These are phyloP conservation scores for Colletotrichum spinosum DNA, from an alignment of 2,329 filamentous ascomycete species.

Conservation along the genomic window DNA sequence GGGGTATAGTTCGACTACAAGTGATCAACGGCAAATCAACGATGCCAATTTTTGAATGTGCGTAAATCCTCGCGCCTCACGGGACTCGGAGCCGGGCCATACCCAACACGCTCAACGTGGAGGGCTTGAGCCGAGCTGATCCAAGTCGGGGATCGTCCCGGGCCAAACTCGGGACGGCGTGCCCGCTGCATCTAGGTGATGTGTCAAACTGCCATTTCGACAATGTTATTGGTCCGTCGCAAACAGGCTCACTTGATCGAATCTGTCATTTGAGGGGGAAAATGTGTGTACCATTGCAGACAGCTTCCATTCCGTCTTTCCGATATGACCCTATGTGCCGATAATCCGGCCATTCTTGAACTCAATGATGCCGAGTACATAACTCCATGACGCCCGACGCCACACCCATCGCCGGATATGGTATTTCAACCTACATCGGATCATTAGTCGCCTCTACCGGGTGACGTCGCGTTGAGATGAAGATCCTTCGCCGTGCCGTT, in stretches of 20 bases:
- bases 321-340: constrained; percentile 4
- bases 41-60: constrained; percentile 8
- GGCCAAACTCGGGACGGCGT: not conserved
- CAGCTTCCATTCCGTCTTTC: constrained; percentile 4
- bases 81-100: no score
- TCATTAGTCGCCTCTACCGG: constrained; percentile 8
- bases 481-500: constrained; percentile 8
- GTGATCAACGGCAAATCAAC: not conserved
- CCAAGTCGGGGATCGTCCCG: not conserved
- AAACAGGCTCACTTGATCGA: not conserved
- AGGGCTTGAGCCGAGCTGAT: not conserved
- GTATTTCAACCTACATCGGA: constrained; percentile 22
- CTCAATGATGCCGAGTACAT: constrained; percentile 12
- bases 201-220: constrained; percentile 3
- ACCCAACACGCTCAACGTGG: not conserved
- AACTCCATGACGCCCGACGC: constrained; percentile 32
- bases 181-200: not conserved
- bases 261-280: not conserved
- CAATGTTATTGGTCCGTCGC: not conserved
- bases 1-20: not conserved
- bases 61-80: not conserved
- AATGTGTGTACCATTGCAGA: not conserved
- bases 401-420: constrained; percentile 17
- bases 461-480: constrained; percentile 7
- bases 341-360: constrained; percentile 4